phyloP scores from a whole-genome alignment of 805 yeast genomes.

The Candida broadrunensis region DNA sequence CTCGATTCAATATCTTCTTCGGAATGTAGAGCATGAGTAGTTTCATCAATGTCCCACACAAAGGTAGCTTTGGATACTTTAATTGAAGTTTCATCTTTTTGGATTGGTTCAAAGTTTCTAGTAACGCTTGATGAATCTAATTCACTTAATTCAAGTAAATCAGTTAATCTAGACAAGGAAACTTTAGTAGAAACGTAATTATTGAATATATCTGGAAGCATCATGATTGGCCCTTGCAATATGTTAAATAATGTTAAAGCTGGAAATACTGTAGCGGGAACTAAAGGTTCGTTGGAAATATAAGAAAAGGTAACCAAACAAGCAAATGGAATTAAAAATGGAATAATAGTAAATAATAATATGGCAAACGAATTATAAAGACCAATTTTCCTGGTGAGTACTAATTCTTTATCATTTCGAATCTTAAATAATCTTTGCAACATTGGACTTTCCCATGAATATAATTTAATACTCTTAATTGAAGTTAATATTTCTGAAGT shows the following conservation, averaged over 20 bases:
- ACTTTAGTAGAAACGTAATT: constrained; percentile 26
- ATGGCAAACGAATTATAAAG: constrained; percentile 24
- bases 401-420: constrained; percentile 32
- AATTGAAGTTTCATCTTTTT: constrained; percentile 22
- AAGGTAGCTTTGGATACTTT: constrained; percentile 26
- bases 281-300: constrained; percentile 19
- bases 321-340: constrained; percentile 31
- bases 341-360: constrained; percentile 34
- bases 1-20: constrained; percentile 13
- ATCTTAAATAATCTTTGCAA: constrained; percentile 24
- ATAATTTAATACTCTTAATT: constrained; percentile 36
- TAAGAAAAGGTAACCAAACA: constrained; percentile 24
- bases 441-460: constrained; percentile 41
- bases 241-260: constrained; percentile 33
- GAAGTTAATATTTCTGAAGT: constrained; percentile 35
- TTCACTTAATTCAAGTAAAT: constrained; percentile 29
- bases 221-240: constrained; percentile 28
- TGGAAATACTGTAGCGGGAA: constrained; percentile 37
- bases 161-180: constrained; percentile 27
- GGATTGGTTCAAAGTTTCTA: constrained; percentile 11
- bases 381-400: constrained; percentile 22
- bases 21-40: constrained; percentile 25
- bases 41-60: constrained; percentile 32
- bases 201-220: constrained; percentile 27
- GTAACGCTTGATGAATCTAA: constrained; percentile 16